These are phyloP conservation scores for Pseudonitzschia multiseries DNA, from an alignment of 108 stramenopile genomes.

Conservation along the genomic window DNA sequence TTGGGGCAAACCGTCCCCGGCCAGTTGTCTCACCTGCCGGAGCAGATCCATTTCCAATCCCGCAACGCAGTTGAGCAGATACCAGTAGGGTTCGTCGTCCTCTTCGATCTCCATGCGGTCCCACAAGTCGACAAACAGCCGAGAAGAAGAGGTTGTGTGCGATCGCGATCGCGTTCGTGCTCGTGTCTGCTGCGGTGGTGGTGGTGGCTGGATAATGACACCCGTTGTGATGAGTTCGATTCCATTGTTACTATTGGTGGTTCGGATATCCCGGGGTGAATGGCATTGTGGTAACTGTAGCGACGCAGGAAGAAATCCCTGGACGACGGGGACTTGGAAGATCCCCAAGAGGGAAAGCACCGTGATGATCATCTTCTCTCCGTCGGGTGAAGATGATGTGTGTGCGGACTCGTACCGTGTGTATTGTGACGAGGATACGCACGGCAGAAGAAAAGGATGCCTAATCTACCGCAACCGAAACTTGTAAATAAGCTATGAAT, in stretches of 20 bases:
- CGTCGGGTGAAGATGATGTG: neutral
- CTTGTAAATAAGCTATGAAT: too few species aligned
- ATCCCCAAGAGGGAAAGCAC: conserved; percentile 11
- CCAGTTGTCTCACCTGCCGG: conserved; percentile 46
- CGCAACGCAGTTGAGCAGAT: conserved; percentile 83
- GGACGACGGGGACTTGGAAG: neutral
- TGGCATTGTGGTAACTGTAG: neutral
- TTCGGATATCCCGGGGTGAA: too few species aligned
- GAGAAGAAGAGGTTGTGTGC: neutral
- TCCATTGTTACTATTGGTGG: too few species aligned
- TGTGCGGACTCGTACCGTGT: too few species aligned
- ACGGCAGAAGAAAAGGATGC: too few species aligned
- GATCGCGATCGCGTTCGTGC: neutral
- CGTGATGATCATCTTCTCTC: neutral
- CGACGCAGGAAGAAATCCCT: neutral
- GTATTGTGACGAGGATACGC: too few species aligned
- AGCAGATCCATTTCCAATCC: conserved; percentile 73
- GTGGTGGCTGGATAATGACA: too few species aligned
- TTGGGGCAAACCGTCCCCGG: conserved; percentile 9
- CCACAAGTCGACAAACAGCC: conserved; percentile 24
- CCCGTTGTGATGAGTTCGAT: too few species aligned
- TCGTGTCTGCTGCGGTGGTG: too few species aligned
- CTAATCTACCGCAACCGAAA: too few species aligned
- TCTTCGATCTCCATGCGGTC: conserved; percentile 62
- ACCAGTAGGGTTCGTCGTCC: conserved; percentile 72